Base-by-base conservation (phyloP, 2,329 filamentous ascomycete species). In the Nigrospora oryzae region DNA sequence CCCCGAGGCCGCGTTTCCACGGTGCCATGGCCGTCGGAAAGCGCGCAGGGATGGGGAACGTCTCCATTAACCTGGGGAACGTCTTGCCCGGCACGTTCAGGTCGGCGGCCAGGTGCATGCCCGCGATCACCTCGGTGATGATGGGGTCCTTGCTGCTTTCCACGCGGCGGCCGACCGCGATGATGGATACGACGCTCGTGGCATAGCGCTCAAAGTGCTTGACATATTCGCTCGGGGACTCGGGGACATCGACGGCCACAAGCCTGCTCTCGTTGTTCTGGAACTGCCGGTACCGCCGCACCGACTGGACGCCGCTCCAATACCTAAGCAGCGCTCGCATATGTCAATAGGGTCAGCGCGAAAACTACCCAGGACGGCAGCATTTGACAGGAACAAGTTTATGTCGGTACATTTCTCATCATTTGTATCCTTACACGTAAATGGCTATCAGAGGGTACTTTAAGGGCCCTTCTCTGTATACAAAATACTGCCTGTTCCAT, bases 231-330 rank as follows among this genome's bases (percentile, higher is more conserved):
- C 63, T 59, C 0, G 74, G 71, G 3, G 60, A 62, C 2, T 51
- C 56, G 5, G 77, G 57, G 8, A 76, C 53, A 47, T 74, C 67
- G n/a, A 65, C 64, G 1, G 75, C 75, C n/a, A 79, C 69, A 2
- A 76, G 58, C 37, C 69, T 70, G 55, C 74, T 78, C 60, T 81
- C 77, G 50, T 77, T 70, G 53, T 80, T 75, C 54, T 81, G 77
- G 47, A 80, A 72, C 4, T 60, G 54, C 1, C 72, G 68, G 50
- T 76, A 76, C 43, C 68, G 69, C 3, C 71, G 65, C 8, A 80
- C 74, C 14, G 75, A 69, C 63, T 81, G 77, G 44, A 77, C 50
- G 38, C 73, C 72, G 5, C 8, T 28, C 23, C 5, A 28, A 23
- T 4, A 23, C 6, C 7, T 5, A 28, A 28, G 5, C 8, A 28